Base-by-base conservation (phyloP, 805 yeast genomes). In the Cyberlindnera misumaiensis region DNA sequence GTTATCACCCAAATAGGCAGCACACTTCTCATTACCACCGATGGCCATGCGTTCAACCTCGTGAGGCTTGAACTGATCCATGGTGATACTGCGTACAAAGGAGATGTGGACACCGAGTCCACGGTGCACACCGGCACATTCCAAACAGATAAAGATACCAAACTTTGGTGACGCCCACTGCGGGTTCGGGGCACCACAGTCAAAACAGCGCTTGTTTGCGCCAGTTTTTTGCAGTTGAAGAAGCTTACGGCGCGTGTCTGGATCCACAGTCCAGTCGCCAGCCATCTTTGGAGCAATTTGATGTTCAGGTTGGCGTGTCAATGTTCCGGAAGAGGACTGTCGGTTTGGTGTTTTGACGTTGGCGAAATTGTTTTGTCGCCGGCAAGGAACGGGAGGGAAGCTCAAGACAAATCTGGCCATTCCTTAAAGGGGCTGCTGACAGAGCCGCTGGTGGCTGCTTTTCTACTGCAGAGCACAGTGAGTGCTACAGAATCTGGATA, bases 91-190 rank as follows among this genome's bases (percentile, higher is more conserved):
- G 58, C 98, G 73, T 28, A 93, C 97, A 67, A 93, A 93, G 30
- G 97, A 89, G 41, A 93, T 80, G 60, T 93, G 98, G 31, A 93
- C 98, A 29, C 98, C 98, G 34, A 93, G 68, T 11, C 97, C 95
- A 61, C 95, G 74, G 61, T 93, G 99, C 40, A 83, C 70, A 33
- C 99, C 99, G 14, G 98, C 98, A 68, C 98, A 93, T 59, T 93
- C 99, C 30, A 93, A 73, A 63, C 98, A 93, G 56, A 93, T 90
- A 63, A 89, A 93, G 44, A 93, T 84, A 43, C 98, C 98, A 64
- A 90, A 88, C 62, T 93, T 93, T 28, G 97, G 97, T 11, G 96
- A 87, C 2, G 97, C 97, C 98, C 98, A 93, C 62, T 93, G 98
- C 9, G 98, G 98, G 59, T 89, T 90, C 42, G 95, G 96, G 1